Evolutionary conservation across 371 early-diverging fungal species (phyloP).

Genomic region (Rhizopus microsporus): DNA sequence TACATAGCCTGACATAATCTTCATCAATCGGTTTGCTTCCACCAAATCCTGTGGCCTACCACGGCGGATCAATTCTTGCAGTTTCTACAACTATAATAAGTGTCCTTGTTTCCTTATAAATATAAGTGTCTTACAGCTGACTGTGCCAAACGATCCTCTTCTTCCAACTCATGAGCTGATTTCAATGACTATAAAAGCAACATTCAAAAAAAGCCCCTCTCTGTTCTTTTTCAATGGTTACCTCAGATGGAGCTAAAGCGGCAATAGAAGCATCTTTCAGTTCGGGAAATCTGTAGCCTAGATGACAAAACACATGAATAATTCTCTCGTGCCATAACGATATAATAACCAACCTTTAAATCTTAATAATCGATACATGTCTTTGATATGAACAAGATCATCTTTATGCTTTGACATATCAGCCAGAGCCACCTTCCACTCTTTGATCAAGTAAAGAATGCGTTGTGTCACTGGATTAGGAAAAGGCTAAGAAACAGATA

Average conservation of each 20-base stretch:
- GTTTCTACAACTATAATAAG: slow-evolving; percentile 61
- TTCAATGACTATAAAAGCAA: slow-evolving; percentile 57
- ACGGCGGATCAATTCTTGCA: slow-evolving; percentile 95
- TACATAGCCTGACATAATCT: slow-evolving; percentile 96
- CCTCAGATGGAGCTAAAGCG: slow-evolving; percentile 63
- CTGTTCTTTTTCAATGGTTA: slow-evolving; percentile 26
- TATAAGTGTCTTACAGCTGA: slow-evolving; percentile 66
- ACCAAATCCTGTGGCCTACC: slow-evolving; percentile 94
- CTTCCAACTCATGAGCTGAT: slow-evolving; percentile 93
- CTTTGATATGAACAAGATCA: slow-evolving; percentile 91
- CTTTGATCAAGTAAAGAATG: slow-evolving; percentile 91
- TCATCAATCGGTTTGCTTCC: slow-evolving; percentile 96
- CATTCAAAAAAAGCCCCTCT: not conserved
- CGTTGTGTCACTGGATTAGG: slow-evolving; percentile 75
- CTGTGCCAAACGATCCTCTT: slow-evolving; percentile 90
- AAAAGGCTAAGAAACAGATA: slow-evolving; percentile 22
- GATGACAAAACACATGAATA: not conserved
- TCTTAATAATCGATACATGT: slow-evolving; percentile 88
- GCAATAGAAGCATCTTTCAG: slow-evolving; percentile 62
- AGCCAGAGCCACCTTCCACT: slow-evolving; percentile 91
- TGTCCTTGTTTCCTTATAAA: not conserved
- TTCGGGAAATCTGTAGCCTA: slow-evolving; percentile 86
- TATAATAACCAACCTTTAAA: slow-evolving; percentile 67
- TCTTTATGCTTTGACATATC: slow-evolving; percentile 86
- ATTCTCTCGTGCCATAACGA: not conserved